Evolutionary conservation across 2,329 filamentous ascomycete genomes (phyloP).

Genomic region (Trichoderma aggressivum): DNA sequence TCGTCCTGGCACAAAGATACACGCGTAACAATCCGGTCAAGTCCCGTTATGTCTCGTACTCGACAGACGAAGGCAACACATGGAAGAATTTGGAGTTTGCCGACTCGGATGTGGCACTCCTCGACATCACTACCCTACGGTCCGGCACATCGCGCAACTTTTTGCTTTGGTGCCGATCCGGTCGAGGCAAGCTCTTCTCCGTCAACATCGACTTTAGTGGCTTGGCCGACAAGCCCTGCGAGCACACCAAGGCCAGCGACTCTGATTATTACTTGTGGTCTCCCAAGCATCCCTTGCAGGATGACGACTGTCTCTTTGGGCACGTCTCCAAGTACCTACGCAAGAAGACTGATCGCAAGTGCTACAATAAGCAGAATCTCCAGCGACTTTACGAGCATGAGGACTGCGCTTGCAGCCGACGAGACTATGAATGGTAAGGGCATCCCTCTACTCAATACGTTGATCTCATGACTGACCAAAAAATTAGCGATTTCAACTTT

Average conservation of each 20-base stretch:
- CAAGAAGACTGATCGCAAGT: slow-evolving; percentile 75
- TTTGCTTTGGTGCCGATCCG: slow-evolving; percentile 73
- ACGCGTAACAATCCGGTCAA: slow-evolving; percentile 64
- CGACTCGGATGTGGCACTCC: slow-evolving; percentile 66
- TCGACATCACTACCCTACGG: slow-evolving; percentile 81
- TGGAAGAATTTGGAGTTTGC: slow-evolving; percentile 77
- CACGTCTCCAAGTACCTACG: slow-evolving; percentile 86
- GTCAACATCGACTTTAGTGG: slow-evolving; percentile 88
- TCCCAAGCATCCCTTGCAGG: slow-evolving; percentile 75
- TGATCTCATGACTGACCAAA: neutral
- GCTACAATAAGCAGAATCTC: slow-evolving; percentile 76
- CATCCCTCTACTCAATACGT: neutral
- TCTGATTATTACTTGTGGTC: slow-evolving; percentile 83
- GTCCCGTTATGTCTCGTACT: slow-evolving; percentile 70
- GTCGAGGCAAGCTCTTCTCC: slow-evolving; percentile 60
- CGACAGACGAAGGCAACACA: slow-evolving; percentile 72
- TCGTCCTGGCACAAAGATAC: slow-evolving; percentile 77
- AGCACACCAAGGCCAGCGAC: slow-evolving; percentile 59
- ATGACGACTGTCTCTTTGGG: slow-evolving; percentile 85
- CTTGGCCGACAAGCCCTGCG: slow-evolving; percentile 69
- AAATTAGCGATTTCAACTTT: slow-evolving; percentile 82
- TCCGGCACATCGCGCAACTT: slow-evolving; percentile 91
- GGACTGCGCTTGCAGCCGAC: slow-evolving; percentile 79
- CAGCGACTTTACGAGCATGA: slow-evolving; percentile 67
- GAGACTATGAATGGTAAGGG: slow-evolving; percentile 88